These are phyloP conservation scores for Entamoeba moshkovskii DNA, from an alignment of 208 protist species.

Conservation along the genomic window DNA sequence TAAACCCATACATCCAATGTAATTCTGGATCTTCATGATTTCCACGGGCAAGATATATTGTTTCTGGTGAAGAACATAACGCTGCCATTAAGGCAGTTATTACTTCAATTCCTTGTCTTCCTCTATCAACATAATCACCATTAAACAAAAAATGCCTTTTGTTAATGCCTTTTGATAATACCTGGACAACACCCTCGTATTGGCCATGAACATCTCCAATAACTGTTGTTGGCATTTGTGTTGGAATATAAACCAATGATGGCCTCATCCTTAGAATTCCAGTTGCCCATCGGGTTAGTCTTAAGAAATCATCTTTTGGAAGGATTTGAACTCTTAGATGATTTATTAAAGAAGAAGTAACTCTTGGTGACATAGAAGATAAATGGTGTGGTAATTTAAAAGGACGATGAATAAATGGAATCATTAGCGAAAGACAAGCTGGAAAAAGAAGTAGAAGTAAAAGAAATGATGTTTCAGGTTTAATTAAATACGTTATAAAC, in stretches of 20 bases:
- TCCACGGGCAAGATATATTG: conserved; percentile 27
- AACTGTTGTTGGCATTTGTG: conserved; percentile 31
- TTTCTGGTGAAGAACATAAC: conserved; percentile 41
- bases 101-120: conserved; percentile 49
- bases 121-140: conserved; percentile 59
- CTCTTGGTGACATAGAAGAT: background rate
- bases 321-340: background rate
- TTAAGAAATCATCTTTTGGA: background rate
- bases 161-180: conserved; percentile 73
- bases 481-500: no score
- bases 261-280: background rate
- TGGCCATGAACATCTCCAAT: conserved; percentile 97
- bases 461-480: no score
- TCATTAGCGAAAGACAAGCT: background rate
- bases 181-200: conserved; percentile 84
- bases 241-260: background rate
- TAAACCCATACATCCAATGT: conserved; percentile 27
- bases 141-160: conserved; percentile 7
- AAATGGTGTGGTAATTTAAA: background rate
- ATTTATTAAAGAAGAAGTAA: background rate
- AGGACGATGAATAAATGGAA: background rate
- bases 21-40: conserved; percentile 33
- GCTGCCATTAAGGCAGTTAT: conserved; percentile 55
- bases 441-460: background rate
- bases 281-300: background rate